Evolutionary conservation across 2,329 filamentous ascomycete genomes (phyloP).

Genomic region (Paracoccidioides brasiliensis): DNA sequence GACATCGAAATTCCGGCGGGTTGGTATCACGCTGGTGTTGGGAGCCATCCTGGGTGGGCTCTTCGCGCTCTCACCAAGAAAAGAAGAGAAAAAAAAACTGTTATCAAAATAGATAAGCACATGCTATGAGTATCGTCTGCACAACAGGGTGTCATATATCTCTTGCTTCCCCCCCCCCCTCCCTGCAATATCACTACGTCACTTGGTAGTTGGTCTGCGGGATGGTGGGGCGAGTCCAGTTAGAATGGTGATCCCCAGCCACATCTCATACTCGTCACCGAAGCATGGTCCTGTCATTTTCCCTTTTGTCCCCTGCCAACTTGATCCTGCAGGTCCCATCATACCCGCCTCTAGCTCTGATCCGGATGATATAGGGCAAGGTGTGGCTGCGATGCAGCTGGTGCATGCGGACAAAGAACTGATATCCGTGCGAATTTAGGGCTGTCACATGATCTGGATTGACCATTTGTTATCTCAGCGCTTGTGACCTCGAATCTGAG

Average conservation of each 20-base stretch:
- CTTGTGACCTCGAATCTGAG: too few species aligned
- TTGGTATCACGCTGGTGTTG: background rate
- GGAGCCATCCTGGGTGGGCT: background rate
- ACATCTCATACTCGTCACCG: background rate
- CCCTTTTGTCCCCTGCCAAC: background rate
- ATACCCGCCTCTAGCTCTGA: background rate
- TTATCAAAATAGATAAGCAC: background rate
- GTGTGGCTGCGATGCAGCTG: background rate
- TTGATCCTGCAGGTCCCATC: constrained; percentile 1
- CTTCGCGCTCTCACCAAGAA: background rate
- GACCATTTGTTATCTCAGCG: too few species aligned
- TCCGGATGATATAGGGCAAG: background rate
- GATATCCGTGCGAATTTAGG: background rate
- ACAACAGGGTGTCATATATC: background rate
- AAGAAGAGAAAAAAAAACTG: background rate
- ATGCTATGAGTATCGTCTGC: background rate
- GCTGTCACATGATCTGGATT: background rate
- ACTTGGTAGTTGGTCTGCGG: background rate
- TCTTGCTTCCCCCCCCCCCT: background rate
- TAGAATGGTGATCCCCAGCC: background rate
- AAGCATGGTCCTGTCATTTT: background rate
- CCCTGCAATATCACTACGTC: background rate
- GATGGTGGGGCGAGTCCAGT: background rate
- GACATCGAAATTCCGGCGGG: background rate
- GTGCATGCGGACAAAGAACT: background rate